These are phyloP conservation scores for Colletotrichum liaoningense DNA, from an alignment of 2,329 filamentous ascomycete genomes.

Conservation along the genomic window DNA sequence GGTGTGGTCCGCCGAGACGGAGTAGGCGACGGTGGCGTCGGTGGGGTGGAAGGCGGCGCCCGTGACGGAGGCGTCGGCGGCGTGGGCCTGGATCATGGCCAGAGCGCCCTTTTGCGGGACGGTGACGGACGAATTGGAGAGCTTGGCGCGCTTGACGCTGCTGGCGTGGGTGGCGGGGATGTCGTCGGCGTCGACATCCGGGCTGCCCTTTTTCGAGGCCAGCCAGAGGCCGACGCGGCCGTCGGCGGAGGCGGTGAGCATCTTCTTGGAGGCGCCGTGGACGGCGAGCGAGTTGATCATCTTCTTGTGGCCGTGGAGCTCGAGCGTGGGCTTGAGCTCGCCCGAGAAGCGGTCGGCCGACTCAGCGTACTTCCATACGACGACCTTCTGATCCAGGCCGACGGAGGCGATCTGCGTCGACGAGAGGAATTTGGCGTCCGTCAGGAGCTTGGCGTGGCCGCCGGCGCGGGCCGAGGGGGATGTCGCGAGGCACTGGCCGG, in stretches of 20 bases:
- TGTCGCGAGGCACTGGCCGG: conserved; percentile 84
- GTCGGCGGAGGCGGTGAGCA: conserved; percentile 89
- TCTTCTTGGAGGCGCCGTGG: conserved; percentile 77
- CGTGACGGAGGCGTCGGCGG: conserved; percentile 78
- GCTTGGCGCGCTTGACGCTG: conserved; percentile 78
- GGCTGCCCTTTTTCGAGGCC: conserved; percentile 79
- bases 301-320: conserved; percentile 85
- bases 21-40: conserved; percentile 91
- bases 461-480: conserved; percentile 75
- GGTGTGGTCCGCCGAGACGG: conserved; percentile 89
- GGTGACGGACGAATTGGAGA: conserved; percentile 55
- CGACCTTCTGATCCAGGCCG: conserved; percentile 85
- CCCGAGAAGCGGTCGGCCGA: conserved; percentile 68
- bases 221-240: conserved; percentile 91
- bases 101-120: conserved; percentile 82
- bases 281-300: conserved; percentile 81
- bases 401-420: conserved; percentile 83
- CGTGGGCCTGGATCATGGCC: conserved; percentile 77
- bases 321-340: conserved; percentile 77
- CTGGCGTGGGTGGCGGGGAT: conserved; percentile 74
- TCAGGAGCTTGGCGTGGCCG: conserved; percentile 82
- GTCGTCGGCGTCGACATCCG: conserved; percentile 76
- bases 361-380: conserved; percentile 90
- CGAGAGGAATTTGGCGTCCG: conserved; percentile 86
- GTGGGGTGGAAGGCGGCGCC: conserved; percentile 86